phyloP scores from a whole-genome alignment of 177 flowering plant species.

The Vitis hybrid region DNA sequence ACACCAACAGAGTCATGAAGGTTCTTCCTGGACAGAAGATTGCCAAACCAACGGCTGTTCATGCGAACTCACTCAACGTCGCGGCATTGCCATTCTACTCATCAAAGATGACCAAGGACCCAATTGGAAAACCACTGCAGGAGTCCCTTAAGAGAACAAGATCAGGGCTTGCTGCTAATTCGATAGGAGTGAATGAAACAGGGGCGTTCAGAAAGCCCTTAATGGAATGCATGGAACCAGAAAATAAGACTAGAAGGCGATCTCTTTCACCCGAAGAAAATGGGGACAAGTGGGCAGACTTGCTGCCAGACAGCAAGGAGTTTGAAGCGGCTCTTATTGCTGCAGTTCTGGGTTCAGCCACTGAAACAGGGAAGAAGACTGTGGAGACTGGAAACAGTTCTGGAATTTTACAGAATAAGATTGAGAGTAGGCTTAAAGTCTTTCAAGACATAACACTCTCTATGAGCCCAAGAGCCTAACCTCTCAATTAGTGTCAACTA shows the following conservation, averaged over 20 bases:
- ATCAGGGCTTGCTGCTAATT: constrained; percentile 41
- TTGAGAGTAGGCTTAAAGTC: constrained; percentile 79
- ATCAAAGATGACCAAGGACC: constrained; percentile 28
- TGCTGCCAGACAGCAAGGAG: constrained; percentile 70
- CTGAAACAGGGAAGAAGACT: constrained; percentile 18
- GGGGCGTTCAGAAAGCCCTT: constrained; percentile 15
- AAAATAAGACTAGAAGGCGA: constrained; percentile 46
- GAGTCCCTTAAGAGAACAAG: constrained; percentile 80
- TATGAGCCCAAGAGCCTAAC: constrained; percentile 72
- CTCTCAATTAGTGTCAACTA: neutral
- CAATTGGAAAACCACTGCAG: constrained; percentile 25
- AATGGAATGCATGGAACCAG: constrained; percentile 34
- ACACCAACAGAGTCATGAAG: constrained; percentile 28
- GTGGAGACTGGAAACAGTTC: constrained; percentile 10
- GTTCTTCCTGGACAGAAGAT: constrained; percentile 19
- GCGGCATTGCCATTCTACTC: constrained; percentile 82
- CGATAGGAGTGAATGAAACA: constrained; percentile 6
- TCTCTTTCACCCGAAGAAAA: constrained; percentile 36
- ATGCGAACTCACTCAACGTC: constrained; percentile 50
- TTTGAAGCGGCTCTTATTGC: constrained; percentile 89
- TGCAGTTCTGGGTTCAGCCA: constrained; percentile 58
- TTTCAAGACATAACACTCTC: constrained; percentile 81
- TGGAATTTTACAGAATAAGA: constrained; percentile 29
- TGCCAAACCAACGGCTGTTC: constrained; percentile 16
- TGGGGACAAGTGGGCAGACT: constrained; percentile 31